phyloP scores from a whole-genome alignment of 164 flowering plant genomes.

The Dillenia suffruticosa region DNA sequence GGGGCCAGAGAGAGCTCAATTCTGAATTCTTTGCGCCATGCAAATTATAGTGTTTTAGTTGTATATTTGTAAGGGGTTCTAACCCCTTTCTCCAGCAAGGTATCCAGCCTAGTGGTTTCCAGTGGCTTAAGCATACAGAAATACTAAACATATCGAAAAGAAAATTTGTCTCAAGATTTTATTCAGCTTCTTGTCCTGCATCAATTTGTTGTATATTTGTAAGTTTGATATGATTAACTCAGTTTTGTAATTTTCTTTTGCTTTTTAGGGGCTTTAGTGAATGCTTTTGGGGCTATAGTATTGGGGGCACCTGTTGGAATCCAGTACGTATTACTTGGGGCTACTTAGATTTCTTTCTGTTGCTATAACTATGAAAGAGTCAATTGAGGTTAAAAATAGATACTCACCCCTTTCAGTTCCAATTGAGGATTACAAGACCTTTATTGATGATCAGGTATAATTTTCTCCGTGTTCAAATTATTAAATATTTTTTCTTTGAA shows the following conservation, averaged over 20 bases:
- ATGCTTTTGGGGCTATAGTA: slow-evolving; percentile 74
- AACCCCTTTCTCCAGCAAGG: too few species aligned
- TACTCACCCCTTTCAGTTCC: too few species aligned
- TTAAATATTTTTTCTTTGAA: too few species aligned
- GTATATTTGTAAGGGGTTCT: too few species aligned
- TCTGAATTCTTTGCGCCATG: too few species aligned
- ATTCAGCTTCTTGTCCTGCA: neutral
- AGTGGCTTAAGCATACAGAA: neutral
- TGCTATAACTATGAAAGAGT: neutral
- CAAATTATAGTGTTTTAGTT: too few species aligned
- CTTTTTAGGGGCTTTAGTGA: slow-evolving; percentile 60
- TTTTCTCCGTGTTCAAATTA: too few species aligned
- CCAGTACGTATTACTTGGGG: slow-evolving; percentile 44
- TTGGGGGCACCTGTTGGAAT: slow-evolving; percentile 82
- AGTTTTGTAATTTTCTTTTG: slow-evolving; percentile 3
- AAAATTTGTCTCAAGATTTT: neutral
- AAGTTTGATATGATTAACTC: neutral
- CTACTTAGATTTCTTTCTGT: neutral
- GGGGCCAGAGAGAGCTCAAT: too few species aligned
- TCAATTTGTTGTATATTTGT: neutral
- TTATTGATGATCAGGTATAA: too few species aligned
- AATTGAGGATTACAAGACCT: too few species aligned
- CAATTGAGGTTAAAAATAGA: neutral
- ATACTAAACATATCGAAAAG: neutral
- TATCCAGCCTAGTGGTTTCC: neutral